phyloP scores from a whole-genome alignment of 2,329 filamentous ascomycete genomes.

The Zelopaecilomyces penicillatus region DNA sequence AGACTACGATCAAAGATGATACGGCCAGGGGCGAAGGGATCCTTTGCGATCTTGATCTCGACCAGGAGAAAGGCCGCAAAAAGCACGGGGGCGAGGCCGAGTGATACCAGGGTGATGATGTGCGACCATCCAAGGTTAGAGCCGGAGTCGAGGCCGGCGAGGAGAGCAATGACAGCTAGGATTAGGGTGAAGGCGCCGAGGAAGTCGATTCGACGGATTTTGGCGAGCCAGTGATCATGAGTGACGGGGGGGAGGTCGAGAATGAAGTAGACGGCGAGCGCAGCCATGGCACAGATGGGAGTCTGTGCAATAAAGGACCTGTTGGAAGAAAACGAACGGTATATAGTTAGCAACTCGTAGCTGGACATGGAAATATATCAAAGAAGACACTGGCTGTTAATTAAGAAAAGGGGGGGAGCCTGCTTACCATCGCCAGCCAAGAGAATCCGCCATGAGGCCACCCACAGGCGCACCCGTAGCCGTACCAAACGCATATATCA shows the following conservation, averaged over 20 bases:
- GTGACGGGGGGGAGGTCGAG: conserved; percentile 54
- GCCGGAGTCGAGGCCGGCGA: conserved; percentile 64
- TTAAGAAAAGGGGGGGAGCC: neutral
- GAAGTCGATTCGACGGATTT: conserved; percentile 64
- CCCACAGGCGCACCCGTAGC: conserved; percentile 62
- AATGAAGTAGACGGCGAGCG: conserved; percentile 52
- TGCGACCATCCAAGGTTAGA: conserved; percentile 63
- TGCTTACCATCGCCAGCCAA: conserved; percentile 65
- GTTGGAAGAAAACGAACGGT: neutral
- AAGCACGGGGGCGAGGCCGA: conserved; percentile 47
- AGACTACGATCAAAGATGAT: conserved; percentile 62
- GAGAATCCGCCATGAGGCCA: conserved; percentile 61
- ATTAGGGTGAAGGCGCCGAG: conserved; percentile 60
- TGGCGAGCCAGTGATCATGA: conserved; percentile 56
- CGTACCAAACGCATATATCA: conserved; percentile 62
- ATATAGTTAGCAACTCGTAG: conserved; percentile 1
- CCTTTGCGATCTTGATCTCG: conserved; percentile 56
- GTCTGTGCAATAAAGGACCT: conserved; percentile 66
- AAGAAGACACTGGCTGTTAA: neutral
- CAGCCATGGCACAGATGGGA: conserved; percentile 58
- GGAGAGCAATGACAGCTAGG: conserved; percentile 54
- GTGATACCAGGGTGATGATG: conserved; percentile 46
- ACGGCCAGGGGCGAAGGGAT: conserved; percentile 68
- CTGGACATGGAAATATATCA: neutral
- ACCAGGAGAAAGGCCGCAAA: conserved; percentile 61